phyloP scores from a whole-genome alignment of 768 basidiomycete genomes.

The Ramaria sp. region DNA sequence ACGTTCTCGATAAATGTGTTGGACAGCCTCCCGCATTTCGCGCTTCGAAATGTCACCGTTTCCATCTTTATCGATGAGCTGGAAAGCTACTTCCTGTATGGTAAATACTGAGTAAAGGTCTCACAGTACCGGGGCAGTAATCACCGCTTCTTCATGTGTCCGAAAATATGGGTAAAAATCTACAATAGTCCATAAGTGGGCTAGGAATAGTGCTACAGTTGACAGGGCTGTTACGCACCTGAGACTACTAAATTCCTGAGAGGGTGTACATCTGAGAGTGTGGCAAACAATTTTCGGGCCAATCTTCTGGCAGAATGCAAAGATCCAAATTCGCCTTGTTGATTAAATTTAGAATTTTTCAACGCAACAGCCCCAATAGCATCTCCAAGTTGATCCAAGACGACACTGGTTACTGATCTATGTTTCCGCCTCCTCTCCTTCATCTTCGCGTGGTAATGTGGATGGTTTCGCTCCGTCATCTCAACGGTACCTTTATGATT shows the following conservation, averaged over 20 bases:
- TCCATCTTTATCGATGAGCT: constrained; percentile 68
- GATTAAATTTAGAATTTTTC: constrained; percentile 52
- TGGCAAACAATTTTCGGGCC: constrained; percentile 56
- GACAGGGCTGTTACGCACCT: constrained; percentile 27
- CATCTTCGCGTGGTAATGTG: constrained; percentile 11
- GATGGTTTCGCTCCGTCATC: neutral
- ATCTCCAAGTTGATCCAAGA: constrained; percentile 60
- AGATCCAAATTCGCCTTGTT: constrained; percentile 40
- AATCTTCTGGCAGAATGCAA: constrained; percentile 55
- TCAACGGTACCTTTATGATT: neutral
- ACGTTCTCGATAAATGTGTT: constrained; percentile 68
- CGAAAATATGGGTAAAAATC: constrained; percentile 75
- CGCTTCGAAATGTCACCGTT: constrained; percentile 70
- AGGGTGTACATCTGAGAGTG: constrained; percentile 48
- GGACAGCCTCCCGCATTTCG: constrained; percentile 78
- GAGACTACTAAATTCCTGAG: constrained; percentile 54
- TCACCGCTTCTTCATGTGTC: constrained; percentile 58
- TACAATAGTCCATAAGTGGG: constrained; percentile 18
- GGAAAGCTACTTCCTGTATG: constrained; percentile 51
- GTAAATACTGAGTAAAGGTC: neutral
- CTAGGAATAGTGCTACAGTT: neutral
- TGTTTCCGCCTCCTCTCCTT: constrained; percentile 30
- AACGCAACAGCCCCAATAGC: constrained; percentile 63
- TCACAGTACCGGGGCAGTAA: constrained; percentile 7
- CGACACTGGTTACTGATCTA: constrained; percentile 49